Conservation (phyloP, 768 basidiomycete genomes). For the Lactarius hatsudake region DNA sequence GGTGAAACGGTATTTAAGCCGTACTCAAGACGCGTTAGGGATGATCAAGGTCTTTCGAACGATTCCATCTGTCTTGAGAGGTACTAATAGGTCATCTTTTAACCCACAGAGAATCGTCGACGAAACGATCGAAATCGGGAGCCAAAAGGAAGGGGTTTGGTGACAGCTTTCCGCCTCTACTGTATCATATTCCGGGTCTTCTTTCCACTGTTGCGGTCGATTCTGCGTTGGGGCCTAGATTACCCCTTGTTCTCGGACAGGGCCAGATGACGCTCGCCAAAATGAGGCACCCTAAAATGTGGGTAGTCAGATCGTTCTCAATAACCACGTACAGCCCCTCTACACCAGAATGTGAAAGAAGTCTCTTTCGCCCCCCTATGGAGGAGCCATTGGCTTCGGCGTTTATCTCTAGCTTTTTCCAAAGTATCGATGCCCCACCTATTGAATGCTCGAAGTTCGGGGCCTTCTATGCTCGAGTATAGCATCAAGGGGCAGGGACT, state of each 20-base stretch:
- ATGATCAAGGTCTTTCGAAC: slow-evolving; percentile 10
- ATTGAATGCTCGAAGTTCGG: no score
- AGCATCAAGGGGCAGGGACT: not conserved
- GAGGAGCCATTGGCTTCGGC: not conserved
- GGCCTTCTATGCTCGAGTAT: no score
- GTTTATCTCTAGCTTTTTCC: not conserved
- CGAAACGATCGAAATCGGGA: not conserved
- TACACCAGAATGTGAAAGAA: not conserved
- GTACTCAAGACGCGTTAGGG: not conserved
- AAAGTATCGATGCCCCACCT: no score
- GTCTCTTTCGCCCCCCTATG: not conserved
- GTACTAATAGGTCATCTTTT: not conserved
- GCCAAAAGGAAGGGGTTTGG: not conserved
- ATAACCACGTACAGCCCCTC: not conserved
- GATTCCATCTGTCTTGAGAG: not conserved
- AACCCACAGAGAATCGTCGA: not conserved
- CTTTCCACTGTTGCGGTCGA: not conserved
- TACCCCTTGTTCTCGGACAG: not conserved
- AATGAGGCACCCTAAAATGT: not conserved
- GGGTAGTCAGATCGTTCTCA: not conserved
- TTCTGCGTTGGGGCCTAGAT: not conserved
- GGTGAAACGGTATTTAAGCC: slow-evolving; percentile 1
- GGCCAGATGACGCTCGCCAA: no score
- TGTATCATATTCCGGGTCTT: no score
- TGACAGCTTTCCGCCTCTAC: not conserved